Evolutionary conservation across 2,329 filamentous ascomycete genomes (phyloP).

Genomic region (Cercospora sojina): DNA sequence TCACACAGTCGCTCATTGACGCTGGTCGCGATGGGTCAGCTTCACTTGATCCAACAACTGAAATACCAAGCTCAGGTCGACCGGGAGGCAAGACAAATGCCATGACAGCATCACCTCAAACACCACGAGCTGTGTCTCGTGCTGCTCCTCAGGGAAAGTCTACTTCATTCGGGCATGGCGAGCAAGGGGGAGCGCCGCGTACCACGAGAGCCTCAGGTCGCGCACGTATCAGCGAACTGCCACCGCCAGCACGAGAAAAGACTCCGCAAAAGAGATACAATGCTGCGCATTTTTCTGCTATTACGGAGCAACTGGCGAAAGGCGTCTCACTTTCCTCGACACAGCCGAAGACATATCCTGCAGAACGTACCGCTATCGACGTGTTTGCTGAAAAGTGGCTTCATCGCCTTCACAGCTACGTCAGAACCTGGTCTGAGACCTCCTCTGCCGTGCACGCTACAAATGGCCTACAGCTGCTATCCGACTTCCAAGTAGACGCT

Average conservation of each 20-base stretch:
- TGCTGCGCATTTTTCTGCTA: neutral
- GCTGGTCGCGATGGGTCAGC: neutral
- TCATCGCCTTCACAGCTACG: constrained; percentile 1
- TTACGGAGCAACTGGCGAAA: neutral
- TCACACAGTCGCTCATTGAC: neutral
- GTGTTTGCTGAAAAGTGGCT: constrained; percentile 3
- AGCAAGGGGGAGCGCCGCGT: neutral
- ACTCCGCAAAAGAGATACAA: neutral
- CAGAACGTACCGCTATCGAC: neutral
- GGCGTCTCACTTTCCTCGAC: neutral
- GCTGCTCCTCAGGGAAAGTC: neutral
- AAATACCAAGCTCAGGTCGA: neutral
- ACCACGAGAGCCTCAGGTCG: neutral
- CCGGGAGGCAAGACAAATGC: neutral
- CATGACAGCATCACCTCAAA: neutral
- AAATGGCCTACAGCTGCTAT: neutral
- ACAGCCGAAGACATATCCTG: neutral
- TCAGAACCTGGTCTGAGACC: neutral
- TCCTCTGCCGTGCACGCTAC: neutral
- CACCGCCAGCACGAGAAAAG: neutral
- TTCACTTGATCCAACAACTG: neutral
- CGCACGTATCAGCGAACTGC: neutral
- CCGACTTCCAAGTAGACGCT: constrained; percentile 1
- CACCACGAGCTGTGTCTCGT: neutral
- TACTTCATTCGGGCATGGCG: neutral